Evolutionary conservation across 2,329 filamentous ascomycete genomes (phyloP), one percentile per base, ranked within the genome.

Genomic region (Dryadomyces quercivorus): DNA sequence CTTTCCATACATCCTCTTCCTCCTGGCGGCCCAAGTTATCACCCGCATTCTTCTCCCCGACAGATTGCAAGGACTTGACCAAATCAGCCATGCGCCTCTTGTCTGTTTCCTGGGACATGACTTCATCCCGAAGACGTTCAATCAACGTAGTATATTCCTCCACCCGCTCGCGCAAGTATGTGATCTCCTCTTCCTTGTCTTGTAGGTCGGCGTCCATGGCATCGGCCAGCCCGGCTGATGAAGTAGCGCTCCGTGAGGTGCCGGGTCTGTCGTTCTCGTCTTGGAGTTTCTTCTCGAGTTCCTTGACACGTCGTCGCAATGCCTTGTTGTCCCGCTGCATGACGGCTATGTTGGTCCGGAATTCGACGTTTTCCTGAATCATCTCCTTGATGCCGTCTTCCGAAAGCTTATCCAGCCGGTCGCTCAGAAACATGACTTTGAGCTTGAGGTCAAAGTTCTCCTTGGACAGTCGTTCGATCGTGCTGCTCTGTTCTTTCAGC

Each of bases 361-460:
- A 78, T 66, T 96, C 90, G 5, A 97, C 92, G 63, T 96, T 98
- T 69, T 96, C 92, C 47, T 89, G 90, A 62, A 97, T 95, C 85
- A 96, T 94, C 67, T 96, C 92, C 70, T 95, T 95, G 66, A 98
- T 85, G 59, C 91, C 90, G 70, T 97, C 92, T 66, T 97, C 92
- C 1, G 91, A 96, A 45, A 94, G 80, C 65, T 92, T 93, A 68
- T 95, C 90, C 20, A 98, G 73, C 1, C 92, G 86, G 67, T 97
- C 88, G 63, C 92, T 94, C 50, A 98, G 78, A 65, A 96, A 98
- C 76, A 96, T 94, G 60, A 97, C 93, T 67, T 95, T 94, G 69
- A 97, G 83, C 70, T 97, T 96, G 54, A 97, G 73, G 66, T 96
- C 92, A 66, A 97, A 98, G 60, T 98, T 98, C 68, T 98, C 93